Base-by-base conservation (phyloP, 2,329 filamentous ascomycete species). In the Meredithiella fracta region DNA sequence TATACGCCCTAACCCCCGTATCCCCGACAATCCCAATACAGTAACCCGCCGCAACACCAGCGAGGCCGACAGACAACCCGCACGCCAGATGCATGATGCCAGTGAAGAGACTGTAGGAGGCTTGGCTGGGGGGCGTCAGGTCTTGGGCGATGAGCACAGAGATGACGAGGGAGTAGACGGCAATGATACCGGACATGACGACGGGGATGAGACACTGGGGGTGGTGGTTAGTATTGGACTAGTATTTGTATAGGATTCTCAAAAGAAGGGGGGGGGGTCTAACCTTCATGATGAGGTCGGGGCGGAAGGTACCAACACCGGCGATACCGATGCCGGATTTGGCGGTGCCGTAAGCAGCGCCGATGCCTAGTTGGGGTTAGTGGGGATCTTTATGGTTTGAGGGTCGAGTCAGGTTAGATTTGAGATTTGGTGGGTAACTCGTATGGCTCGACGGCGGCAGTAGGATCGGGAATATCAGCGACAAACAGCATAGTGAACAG, bases 131-230 rank as follows among this genome's bases (percentile, higher is more conserved):
- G 26, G 89, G 86, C 52, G 76, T 78, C 68, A 97, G 81, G 68
- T 95, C 88, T 69, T 88, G 85, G 56, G 89, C 87, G 68, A 98
- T 98, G 63, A 98, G 80, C 65, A 98, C 92, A 17, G 91, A 86
- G 63, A 98, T 90, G 65, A 98, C 92, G 63, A 98, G 85, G 53
- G 90, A 87, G 73, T 98, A 98, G 62, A 98, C 92, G 58, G 92
- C 92, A 65, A 98, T 88, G 67, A 98, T 98, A 80, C 92, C 92
- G 64, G 92, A 94, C 92, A 98, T 98, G 74, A 98, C 83, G 62
- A 92, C 86, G 60, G 86, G 86, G 63, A 91, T 90, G 54, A 91
- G 73, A 57, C 84, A 90, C 85, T 89, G 20, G 6, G 22, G 4
- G 15, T 4, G 17, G 34, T 20, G 11, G 22, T 47, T 38, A 49